phyloP scores from a whole-genome alignment of 2,329 filamentous ascomycete species.

The Pestalotiopsis sp. region DNA sequence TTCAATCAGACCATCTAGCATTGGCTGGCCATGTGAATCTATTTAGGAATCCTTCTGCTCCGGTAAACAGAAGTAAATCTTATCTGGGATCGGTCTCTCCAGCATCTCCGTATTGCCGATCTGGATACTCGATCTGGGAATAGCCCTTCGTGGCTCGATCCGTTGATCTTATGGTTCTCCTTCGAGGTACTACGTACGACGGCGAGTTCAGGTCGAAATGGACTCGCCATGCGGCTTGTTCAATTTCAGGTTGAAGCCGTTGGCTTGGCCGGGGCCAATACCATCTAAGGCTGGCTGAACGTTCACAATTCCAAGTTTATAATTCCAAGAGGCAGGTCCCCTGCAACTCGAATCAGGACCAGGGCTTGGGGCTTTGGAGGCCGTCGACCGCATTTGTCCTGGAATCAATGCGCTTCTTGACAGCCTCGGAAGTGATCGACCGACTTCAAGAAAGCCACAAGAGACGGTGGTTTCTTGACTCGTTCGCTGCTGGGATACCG shows the following conservation, averaged over 20 bases:
- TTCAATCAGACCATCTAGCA: not conserved
- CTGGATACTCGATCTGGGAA: not conserved
- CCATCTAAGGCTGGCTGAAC: not conserved
- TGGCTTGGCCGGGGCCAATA: not conserved
- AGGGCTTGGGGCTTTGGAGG: not conserved
- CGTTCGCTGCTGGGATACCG: not conserved
- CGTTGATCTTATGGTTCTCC: not conserved
- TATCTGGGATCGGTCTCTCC: not conserved
- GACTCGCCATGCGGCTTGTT: not conserved
- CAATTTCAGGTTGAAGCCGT: not conserved
- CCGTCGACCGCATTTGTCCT: not conserved
- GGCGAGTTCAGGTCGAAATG: not conserved
- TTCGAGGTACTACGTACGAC: not conserved
- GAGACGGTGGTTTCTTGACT: not conserved
- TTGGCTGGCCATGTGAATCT: not conserved
- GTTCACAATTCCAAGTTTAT: not conserved
- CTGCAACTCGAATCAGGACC: not conserved
- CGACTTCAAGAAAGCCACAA: not conserved
- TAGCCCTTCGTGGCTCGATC: not conserved
- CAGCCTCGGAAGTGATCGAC: not conserved
- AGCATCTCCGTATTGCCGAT: not conserved
- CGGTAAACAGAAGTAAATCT: not conserved
- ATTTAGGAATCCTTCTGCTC: not conserved
- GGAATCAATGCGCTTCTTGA: not conserved
- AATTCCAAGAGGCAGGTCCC: not conserved